Conservation (phyloP, 2,329 filamentous ascomycete species). For the Epichloe brachyelytri region DNA sequence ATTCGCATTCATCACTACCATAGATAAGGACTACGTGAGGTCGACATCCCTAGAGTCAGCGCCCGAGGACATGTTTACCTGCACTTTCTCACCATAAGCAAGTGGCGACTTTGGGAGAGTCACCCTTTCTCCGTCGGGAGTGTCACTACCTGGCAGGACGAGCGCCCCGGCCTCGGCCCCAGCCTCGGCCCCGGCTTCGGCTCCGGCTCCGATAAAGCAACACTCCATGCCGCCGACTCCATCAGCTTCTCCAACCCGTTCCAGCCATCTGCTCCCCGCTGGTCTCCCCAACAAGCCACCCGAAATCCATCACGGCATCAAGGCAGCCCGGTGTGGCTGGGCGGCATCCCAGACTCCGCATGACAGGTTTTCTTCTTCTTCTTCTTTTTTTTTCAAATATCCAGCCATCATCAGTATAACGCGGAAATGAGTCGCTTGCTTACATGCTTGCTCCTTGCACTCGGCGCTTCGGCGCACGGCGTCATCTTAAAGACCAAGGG, state of each 20-base stretch:
- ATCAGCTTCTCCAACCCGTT: not conserved
- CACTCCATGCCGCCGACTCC: not conserved
- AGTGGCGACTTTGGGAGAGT: conserved; percentile 23
- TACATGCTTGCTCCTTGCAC: not conserved
- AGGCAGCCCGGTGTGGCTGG: not conserved
- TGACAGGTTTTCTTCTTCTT: not conserved
- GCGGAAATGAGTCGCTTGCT: not conserved
- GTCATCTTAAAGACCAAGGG: conserved; percentile 1
- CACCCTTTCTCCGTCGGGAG: conserved; percentile 17
- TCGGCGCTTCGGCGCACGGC: conserved; percentile 1
- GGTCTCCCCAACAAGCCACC: not conserved
- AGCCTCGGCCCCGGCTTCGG: too few species aligned
- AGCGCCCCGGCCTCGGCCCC: not conserved
- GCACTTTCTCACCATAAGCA: conserved; percentile 15
- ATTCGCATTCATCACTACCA: conserved; percentile 11
- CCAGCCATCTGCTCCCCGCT: not conserved
- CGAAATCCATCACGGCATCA: not conserved
- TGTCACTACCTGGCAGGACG: not conserved
- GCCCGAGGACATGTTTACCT: conserved; percentile 20
- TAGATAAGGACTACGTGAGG: conserved; percentile 18
- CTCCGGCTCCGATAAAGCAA: not conserved
- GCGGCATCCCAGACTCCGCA: not conserved
- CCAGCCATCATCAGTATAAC: not conserved
- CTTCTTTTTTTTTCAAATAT: not conserved
- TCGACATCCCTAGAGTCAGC: conserved; percentile 16